Evolutionary conservation across 1,284 basidiomycete genomes (phyloP), one percentile per base, ranked within the genome.

Genomic region (Cronartium ribicola): DNA sequence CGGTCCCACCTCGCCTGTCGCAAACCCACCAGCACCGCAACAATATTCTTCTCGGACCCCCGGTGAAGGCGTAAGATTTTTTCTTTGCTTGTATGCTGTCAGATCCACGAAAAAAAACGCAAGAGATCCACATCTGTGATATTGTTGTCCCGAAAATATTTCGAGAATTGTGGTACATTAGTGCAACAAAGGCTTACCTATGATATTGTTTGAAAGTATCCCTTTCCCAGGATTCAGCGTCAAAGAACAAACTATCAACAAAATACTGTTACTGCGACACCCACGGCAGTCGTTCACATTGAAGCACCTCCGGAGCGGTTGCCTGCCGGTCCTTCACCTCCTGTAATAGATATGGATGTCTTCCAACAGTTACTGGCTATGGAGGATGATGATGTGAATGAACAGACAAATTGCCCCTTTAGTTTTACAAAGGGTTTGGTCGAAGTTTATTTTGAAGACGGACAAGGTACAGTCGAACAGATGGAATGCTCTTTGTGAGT

Each of bases 351-450:
- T 39, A 70, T 62, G 29, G 68, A 70, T 8, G 68, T 70, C 11
- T 70, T 70, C 43, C 51, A 62, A 64, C 68, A 70, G 68, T 46
- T 70, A 20, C 41, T 70, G 61, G 68, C 68, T 1, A 70, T 70
- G 68, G 68, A 70, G 37, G 68, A 70, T 70, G 68, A 64, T 17
- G 40, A 64, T 41, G 14, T 4, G 48, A 51, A 51, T 17, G 48
- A 20, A 51, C 48, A 51, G 4, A 41, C 61, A 51, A 63, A 64
- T 3, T 61, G 59, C 14, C 29, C 57, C 17, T 48, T 63, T 36
- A 70, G 68, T 46, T 70, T 70, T 48, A 70, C 68, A 14, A 44
- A 55, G 2, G 68, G 60, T 20, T 44, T 70, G 22, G 62, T 70
- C 41, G 68, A 63, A 20, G 59, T 70, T 1, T 70, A 70, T 29